A percentile compares a stretch with the other conserved stretches of the same genome.
Conservation (phyloP, 1,284 basidiomycete species). For the Boletellus sp. region DNA sequence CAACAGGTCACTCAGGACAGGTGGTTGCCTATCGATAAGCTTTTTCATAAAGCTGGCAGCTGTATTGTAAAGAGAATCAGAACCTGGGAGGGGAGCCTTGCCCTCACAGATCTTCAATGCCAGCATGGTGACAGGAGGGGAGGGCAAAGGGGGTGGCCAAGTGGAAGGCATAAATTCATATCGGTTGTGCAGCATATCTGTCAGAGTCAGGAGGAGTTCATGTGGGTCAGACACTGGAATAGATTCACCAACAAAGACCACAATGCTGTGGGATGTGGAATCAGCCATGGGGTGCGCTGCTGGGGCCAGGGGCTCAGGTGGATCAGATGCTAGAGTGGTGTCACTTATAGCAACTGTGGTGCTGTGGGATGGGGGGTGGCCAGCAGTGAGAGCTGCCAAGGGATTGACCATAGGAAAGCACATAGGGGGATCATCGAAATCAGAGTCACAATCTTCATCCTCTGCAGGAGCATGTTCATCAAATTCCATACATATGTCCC, state of each 20-base stretch:
- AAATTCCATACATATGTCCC: constrained; percentile 4
- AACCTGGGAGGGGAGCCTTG: not conserved
- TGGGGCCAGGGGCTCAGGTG: not conserved
- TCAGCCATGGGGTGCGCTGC: not conserved
- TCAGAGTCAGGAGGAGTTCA: not conserved
- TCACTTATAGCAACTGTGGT: not conserved
- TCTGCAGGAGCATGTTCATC: too few relatives aligned
- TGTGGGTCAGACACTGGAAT: not conserved
- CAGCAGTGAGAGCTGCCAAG: not conserved
- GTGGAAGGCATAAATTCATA: not conserved
- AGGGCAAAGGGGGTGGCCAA: too few relatives aligned
- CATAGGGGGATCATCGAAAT: not conserved
- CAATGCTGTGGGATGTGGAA: not conserved
- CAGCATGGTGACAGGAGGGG: not conserved
- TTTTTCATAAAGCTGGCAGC: not conserved
- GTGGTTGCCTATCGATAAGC: not conserved
- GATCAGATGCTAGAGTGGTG: not conserved
- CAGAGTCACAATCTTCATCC: too few relatives aligned
- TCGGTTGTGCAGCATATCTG: not conserved
- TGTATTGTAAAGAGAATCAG: not conserved
- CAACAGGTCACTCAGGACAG: not conserved
- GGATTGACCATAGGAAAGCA: not conserved
- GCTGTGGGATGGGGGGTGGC: not conserved
- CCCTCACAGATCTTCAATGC: not conserved
- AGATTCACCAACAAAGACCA: not conserved